These are phyloP conservation scores for Begonia loranthoides DNA, from an alignment of 306 rosid species.

Conservation along the genomic window DNA sequence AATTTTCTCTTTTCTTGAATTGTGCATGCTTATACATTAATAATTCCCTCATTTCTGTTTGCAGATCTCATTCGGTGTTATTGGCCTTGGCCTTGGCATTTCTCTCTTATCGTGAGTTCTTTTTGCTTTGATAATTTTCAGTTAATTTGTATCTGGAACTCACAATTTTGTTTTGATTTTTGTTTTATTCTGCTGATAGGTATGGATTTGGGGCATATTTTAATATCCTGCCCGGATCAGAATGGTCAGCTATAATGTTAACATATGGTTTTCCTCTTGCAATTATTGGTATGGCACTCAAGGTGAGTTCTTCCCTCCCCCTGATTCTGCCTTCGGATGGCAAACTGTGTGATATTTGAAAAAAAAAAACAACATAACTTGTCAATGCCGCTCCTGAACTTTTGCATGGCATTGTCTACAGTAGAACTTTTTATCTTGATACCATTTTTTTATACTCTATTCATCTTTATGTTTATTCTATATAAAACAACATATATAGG, in stretches of 20 bases:
- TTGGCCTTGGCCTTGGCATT: constrained; percentile 68
- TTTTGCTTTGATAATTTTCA: constrained; percentile 1
- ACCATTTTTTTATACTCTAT: too few species aligned
- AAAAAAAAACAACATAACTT: background rate
- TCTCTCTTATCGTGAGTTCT: constrained; percentile 60
- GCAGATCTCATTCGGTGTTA: constrained; percentile 79
- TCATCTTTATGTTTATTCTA: too few species aligned
- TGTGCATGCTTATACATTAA: too few species aligned
- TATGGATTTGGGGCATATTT: constrained; percentile 97
- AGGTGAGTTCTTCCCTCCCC: constrained; percentile 34
- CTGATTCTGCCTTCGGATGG: background rate
- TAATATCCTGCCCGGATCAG: constrained; percentile 85
- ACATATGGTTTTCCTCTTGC: constrained; percentile 99
- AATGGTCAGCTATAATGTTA: constrained; percentile 94
- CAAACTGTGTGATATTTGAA: too few species aligned
- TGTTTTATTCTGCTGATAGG: constrained; percentile 20
- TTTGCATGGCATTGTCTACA: background rate
- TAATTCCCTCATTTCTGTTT: constrained; percentile 1
- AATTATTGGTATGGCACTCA: constrained; percentile 97
- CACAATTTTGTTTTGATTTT: background rate
- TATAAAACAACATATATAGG: too few species aligned
- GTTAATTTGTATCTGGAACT: background rate
- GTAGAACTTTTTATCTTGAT: too few species aligned
- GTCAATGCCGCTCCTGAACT: background rate
- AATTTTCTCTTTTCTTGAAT: too few species aligned